Evolutionary conservation across 164 flowering plant species (phyloP).

Genomic region (Vitis amurensis): DNA sequence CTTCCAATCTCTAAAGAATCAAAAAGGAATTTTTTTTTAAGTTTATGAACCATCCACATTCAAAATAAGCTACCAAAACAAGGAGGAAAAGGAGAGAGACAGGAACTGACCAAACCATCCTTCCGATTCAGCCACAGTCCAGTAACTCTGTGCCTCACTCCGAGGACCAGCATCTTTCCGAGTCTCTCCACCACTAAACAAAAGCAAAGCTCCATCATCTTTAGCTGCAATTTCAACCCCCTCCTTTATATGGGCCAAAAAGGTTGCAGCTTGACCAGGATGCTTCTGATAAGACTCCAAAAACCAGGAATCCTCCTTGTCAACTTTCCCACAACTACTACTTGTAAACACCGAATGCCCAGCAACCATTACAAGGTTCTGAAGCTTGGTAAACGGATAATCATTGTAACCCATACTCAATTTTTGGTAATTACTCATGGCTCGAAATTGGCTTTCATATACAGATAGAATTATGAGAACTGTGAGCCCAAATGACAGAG

Average conservation of each 20-base stretch:
- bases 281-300: slow-evolving; percentile 90
- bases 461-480: slow-evolving; percentile 54
- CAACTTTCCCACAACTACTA: slow-evolving; percentile 78
- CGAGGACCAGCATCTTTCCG: slow-evolving; percentile 95
- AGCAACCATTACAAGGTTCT: slow-evolving; percentile 95
- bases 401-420: slow-evolving; percentile 20
- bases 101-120: slow-evolving; percentile 92
- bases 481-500: slow-evolving; percentile 59
- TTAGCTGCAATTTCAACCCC: slow-evolving; percentile 73
- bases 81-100: background rate
- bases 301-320: slow-evolving; percentile 87
- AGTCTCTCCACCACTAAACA: slow-evolving; percentile 99
- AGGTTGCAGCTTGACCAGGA: slow-evolving; percentile 89
- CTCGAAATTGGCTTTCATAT: slow-evolving; percentile 43
- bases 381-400: slow-evolving; percentile 61
- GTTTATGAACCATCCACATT: background rate
- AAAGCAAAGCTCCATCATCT: slow-evolving; percentile 74
- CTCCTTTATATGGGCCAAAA: slow-evolving; percentile 70
- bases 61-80: background rate
- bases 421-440: slow-evolving; percentile 24
- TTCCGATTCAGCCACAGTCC: slow-evolving; percentile 90
- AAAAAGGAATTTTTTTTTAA: too few species aligned
- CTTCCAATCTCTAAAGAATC: too few species aligned
- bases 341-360: slow-evolving; percentile 96
- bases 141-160: slow-evolving; percentile 99